phyloP scores from a whole-genome alignment of 2,329 filamentous ascomycete species.

The Cordyceps pruinosa region DNA sequence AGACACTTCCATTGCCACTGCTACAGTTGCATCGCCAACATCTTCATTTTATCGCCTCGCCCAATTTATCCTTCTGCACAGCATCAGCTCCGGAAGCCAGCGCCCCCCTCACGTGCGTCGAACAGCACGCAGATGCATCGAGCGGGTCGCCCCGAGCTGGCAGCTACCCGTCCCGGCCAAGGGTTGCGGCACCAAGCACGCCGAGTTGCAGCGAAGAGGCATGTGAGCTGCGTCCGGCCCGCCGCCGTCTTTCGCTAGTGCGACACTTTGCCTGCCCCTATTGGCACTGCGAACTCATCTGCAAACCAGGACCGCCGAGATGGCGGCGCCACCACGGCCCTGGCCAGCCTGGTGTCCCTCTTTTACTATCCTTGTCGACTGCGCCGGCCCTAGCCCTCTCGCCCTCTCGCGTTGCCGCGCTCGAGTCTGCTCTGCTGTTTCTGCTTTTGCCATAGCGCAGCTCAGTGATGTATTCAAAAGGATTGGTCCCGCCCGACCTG shows the following conservation, averaged over 20 bases:
- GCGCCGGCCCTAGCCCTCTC: not conserved
- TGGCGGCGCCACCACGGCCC: conserved; percentile 2
- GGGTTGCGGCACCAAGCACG: not conserved
- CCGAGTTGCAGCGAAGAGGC: not conserved
- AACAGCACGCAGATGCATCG: not conserved
- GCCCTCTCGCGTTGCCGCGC: not conserved
- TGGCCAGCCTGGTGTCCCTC: not conserved
- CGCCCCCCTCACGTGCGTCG: not conserved
- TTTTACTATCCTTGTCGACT: not conserved
- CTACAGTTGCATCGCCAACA: not conserved
- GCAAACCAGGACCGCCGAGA: conserved; percentile 1
- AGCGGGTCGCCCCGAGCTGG: not conserved
- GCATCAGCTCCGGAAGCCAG: not conserved
- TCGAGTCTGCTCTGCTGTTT: not conserved
- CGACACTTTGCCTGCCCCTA: not conserved
- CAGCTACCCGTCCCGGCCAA: not conserved
- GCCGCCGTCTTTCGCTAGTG: not conserved
- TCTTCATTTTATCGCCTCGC: not conserved
- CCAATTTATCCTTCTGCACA: not conserved
- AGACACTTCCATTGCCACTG: not conserved
- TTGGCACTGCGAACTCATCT: not conserved
- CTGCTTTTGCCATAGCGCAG: not conserved
- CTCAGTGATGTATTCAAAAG: not conserved
- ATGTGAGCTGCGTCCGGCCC: conserved; percentile 1
- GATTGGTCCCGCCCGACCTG: not conserved